Base-by-base conservation (phyloP, 1,139 yeast species). In the Saccharomycopsis hybrid region DNA sequence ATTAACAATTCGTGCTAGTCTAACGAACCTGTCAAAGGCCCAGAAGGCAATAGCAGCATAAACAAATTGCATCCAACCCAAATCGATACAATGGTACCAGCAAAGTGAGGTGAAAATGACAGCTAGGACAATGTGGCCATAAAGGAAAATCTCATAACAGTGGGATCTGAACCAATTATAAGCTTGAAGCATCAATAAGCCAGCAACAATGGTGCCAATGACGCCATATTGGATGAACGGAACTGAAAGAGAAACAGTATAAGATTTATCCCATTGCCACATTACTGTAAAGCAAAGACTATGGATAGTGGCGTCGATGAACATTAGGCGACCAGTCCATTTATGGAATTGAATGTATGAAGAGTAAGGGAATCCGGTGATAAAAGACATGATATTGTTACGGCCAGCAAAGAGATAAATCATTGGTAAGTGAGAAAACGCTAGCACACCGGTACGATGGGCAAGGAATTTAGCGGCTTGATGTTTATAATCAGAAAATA, bases 281-380 rank as follows among this genome's bases (percentile, higher is more conserved):
- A 54, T 49, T 46, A 54, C 51, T 24, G 11, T 61, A 62, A 1
- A 69, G 24, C 81, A 77, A 31, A 74, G 72, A 11, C 78, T 70
- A 59, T 83, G 89, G 38, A 78, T 63, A 36, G 74, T 53, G 1
- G 71, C 67, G 55, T 69, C 63, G 7, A 69, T 27, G 30, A 69
- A 58, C 53, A 69, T 61, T 1, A 68, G 56, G 63, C 92, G 72
- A 1, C 82, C 78, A 4, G 78, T 60, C 83, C 86, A 81, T 58
- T 82, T 78, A 65, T 85, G 94, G 61, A 79, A 73, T 25, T 76
- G 69, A 52, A 80, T 68, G 61, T 83, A 82, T 43, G 85, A 72
- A 2, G 80, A 68, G 57, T 74, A 75, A 28, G 77, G 70, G 83
- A 88, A 82, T 41, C 88, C 85, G 2, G 88, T 80, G 41, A 80